Percentiles rank a stretch among this genome's conserved stretches.
Conservation (phyloP, 805 yeast species). For the Cyberlindnera petersonii region DNA sequence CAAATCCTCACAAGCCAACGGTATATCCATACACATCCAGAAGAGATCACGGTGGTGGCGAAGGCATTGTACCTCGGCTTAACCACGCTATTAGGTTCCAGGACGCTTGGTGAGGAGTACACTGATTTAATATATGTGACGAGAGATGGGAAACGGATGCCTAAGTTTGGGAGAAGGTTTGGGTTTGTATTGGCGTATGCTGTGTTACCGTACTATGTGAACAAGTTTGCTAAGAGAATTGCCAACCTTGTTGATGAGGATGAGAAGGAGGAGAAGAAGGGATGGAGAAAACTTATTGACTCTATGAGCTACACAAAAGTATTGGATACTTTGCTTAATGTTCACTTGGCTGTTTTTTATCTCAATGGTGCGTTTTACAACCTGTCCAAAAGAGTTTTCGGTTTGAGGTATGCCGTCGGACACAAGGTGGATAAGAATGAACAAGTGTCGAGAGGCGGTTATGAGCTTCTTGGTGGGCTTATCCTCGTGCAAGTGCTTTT, state of each 20-base stretch:
- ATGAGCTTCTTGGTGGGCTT: conserved; percentile 68
- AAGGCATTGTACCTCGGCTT: conserved; percentile 62
- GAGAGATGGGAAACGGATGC: conserved; percentile 47
- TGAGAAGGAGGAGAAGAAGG: conserved; percentile 13
- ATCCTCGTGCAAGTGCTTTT: conserved; percentile 51
- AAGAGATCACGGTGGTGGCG: conserved; percentile 55
- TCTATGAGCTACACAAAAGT: conserved; percentile 41
- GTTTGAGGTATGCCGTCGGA: conserved; percentile 74
- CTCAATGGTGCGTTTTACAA: conserved; percentile 80
- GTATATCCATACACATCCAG: conserved; percentile 58
- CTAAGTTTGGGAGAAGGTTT: conserved; percentile 42
- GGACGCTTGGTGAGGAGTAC: conserved; percentile 93
- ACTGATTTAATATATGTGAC: conserved; percentile 72
- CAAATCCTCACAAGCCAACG: conserved; percentile 55
- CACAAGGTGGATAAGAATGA: conserved; percentile 48
- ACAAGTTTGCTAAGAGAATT: conserved; percentile 26
- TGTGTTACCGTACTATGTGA: conserved; percentile 54
- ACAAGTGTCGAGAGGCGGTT: conserved; percentile 49
- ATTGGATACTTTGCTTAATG: conserved; percentile 51
- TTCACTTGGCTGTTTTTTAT: conserved; percentile 81
- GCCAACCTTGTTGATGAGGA: conserved; percentile 10
- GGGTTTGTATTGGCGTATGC: conserved; percentile 61
- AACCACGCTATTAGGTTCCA: conserved; percentile 71
- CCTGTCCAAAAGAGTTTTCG: conserved; percentile 69
- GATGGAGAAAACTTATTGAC: conserved; percentile 18